Base-by-base conservation (phyloP, 2,329 filamentous ascomycete species). In the Calonectria naviculata region DNA sequence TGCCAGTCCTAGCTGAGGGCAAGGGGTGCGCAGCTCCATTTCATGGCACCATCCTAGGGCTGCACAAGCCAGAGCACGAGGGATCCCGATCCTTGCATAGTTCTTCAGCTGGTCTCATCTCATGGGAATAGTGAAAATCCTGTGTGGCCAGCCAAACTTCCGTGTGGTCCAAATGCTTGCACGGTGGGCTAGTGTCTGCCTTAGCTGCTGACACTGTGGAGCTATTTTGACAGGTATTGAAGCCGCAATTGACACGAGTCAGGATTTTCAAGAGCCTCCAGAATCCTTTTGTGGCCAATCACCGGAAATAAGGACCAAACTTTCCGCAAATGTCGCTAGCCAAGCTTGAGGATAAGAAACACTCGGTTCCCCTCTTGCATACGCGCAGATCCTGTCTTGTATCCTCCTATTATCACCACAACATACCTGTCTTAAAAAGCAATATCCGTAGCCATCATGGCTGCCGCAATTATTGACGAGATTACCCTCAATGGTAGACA, bases 401-500 rank as follows among this genome's bases (percentile, higher is more conserved):
- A 31, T 13, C n/a, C n/a, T 29, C 1, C 21, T 5, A 34, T 17
- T 29, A 12, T 34, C 9, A n/a, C 1, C n/a, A 13, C 17, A n/a
- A 19, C 7, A n/a, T 34, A 31, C 29, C 17, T 29, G 7, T 31
- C 1, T 21, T 19, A 8, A 9, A 21, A 10, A n/a, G 9, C 12
- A 12, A 5, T 7, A 52, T 8, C 28, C 1, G 2, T n/a, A 9
- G 19, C 36, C 17, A 26, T 4, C 4, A 73, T 71, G 74, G 61
- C 38, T 19, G 17, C 70, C n/a, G 42, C 41, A 5, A 44, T 74
- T 2, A 3, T 71, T 2, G 66, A 74, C 15, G 29, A 58, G 17
- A 54, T 75, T 21, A 60, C 69, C 46, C 13, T 49, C 6, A 69
- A 70, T 17, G 70, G 72, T 26, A 70, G 70, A 17, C 13, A 41